phyloP scores from a whole-genome alignment of 2,329 filamentous ascomycete species.

The Furcasterigmium furcatum region DNA sequence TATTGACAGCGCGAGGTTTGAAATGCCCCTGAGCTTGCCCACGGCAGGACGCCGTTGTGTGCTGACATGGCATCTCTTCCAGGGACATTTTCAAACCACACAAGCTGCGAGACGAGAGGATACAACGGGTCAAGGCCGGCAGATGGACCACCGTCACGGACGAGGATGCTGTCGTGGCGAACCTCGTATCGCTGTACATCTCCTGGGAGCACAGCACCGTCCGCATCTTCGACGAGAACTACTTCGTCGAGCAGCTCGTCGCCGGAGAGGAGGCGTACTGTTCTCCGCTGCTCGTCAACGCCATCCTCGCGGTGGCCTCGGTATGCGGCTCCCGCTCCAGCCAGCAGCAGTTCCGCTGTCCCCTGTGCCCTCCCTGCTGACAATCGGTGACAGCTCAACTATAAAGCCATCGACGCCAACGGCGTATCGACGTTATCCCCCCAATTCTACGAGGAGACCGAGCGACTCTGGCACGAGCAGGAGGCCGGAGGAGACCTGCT shows the following conservation, averaged over 20 bases:
- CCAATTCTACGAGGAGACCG: neutral
- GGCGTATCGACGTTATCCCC: neutral
- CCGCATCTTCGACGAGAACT: neutral
- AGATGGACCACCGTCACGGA: neutral
- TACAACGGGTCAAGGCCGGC: neutral
- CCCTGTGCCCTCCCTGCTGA: neutral
- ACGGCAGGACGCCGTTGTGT: no score
- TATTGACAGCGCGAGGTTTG: neutral
- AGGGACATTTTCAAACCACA: neutral
- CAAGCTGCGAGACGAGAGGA: neutral
- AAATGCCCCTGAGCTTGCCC: neutral
- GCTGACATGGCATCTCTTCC: neutral
- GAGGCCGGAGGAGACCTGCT: neutral
- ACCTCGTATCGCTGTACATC: neutral
- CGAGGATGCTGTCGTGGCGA: neutral
- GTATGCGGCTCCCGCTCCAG: neutral
- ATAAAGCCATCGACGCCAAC: neutral
- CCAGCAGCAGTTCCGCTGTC: no score
- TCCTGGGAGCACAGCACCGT: neutral
- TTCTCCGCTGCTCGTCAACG: neutral
- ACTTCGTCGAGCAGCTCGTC: neutral
- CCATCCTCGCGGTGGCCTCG: neutral
- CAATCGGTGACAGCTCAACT: neutral
- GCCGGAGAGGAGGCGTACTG: neutral
- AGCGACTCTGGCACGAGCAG: neutral